Percentiles rank a stretch among this genome's conserved stretches.
phyloP scores from a whole-genome alignment of 1,284 basidiomycete genomes.

The Sporisorium sorghi region DNA sequence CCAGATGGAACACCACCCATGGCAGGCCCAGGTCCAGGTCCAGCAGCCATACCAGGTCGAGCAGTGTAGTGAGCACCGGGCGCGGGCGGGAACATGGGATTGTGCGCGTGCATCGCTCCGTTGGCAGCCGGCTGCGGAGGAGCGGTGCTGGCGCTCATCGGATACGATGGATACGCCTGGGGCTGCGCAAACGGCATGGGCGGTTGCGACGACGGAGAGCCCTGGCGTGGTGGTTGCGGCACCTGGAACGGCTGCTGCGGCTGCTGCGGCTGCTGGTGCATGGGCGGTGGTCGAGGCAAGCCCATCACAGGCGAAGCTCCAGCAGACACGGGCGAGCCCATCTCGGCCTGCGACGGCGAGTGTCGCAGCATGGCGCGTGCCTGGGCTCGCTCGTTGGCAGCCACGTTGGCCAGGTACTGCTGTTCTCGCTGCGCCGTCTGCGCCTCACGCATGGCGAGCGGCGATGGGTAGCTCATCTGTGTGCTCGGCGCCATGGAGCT shows the following conservation, averaged over 20 bases:
- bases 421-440: constrained; percentile 62
- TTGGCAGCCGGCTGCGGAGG: constrained; percentile 14
- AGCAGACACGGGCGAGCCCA: constrained; percentile 24
- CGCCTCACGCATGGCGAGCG: constrained; percentile 63
- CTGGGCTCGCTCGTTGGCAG: constrained; percentile 51
- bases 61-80: constrained; percentile 13
- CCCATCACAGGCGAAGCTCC: constrained; percentile 17
- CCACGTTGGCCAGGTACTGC: constrained; percentile 58
- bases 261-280: constrained; percentile 7
- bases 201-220: constrained; percentile 9
- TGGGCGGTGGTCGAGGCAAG: constrained; percentile 34
- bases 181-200: constrained; percentile 26
- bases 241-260: constrained; percentile 8
- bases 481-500: constrained; percentile 51
- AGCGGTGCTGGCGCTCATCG: constrained; percentile 27
- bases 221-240: constrained; percentile 13
- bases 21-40: constrained; percentile 7
- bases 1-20: constrained; percentile 2
- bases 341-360: constrained; percentile 36
- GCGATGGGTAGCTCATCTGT: constrained; percentile 59
- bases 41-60: constrained; percentile 21
- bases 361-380: constrained; percentile 40
- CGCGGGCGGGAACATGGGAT: constrained; percentile 26
- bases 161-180: constrained; percentile 49
- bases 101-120: constrained; percentile 12